Conservation (phyloP, 1,139 yeast genomes). For the Nadsonia starkeyi-henricii region DNA sequence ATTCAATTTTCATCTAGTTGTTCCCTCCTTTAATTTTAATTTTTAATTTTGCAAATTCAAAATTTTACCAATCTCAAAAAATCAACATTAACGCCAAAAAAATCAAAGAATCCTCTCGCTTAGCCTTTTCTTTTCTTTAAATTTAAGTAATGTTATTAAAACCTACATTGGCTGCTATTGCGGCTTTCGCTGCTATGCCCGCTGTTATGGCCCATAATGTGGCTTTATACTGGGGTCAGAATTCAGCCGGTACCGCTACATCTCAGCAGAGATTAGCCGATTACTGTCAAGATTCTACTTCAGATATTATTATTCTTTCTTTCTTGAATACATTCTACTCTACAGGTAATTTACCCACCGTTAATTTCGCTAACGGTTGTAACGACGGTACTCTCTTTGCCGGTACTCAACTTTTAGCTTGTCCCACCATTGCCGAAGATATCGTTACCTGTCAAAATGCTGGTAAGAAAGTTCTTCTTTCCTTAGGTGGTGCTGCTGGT, state of each 20-base stretch:
- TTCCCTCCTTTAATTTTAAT: no score
- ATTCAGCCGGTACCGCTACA: conserved; percentile 50
- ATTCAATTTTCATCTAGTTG: no score
- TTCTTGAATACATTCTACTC: conserved; percentile 34
- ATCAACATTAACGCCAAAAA: no score
- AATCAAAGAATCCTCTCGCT: no score
- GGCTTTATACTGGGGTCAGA: conserved; percentile 89
- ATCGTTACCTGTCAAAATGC: conserved; percentile 62
- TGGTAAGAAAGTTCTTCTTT: conserved; percentile 71
- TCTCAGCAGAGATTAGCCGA: conserved; percentile 47
- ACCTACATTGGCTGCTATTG: conserved; percentile 2
- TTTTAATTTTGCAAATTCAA: no score
- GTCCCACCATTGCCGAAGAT: conserved; percentile 36
- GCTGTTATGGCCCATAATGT: not conserved
- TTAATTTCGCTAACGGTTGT: conserved; percentile 34
- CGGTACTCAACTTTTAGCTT: conserved; percentile 17
- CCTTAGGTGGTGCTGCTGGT: conserved; percentile 83
- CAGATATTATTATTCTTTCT: conserved; percentile 60
- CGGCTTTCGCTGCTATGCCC: conserved; percentile 12
- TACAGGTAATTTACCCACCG: conserved; percentile 33
- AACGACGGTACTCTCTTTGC: conserved; percentile 14
- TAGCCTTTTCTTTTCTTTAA: no score
- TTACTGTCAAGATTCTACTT: conserved; percentile 56
- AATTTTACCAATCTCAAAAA: no score
- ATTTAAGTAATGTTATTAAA: no score